These are phyloP conservation scores for Cornus kousa DNA, from an alignment of 148 eudicot genomes.

Conservation along the genomic window DNA sequence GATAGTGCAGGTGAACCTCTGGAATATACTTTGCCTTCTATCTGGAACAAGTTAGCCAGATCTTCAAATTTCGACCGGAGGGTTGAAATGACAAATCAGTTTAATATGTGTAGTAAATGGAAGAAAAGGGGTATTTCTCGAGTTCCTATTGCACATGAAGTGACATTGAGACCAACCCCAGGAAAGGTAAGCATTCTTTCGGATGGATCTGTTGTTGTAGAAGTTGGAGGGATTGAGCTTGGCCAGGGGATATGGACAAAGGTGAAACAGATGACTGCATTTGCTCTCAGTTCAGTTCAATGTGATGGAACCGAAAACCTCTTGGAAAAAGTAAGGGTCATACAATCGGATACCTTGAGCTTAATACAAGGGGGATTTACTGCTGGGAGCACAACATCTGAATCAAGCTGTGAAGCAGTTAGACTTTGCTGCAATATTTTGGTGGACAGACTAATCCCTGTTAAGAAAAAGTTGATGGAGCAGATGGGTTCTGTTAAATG, in stretches of 20 bases:
- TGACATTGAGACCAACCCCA: conserved; percentile 51
- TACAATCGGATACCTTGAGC: conserved; percentile 83
- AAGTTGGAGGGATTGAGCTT: conserved; percentile 89
- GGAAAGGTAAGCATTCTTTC: conserved; percentile 83
- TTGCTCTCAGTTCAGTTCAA: conserved; percentile 48
- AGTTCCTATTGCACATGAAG: conserved; percentile 61
- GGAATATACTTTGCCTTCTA: conserved; percentile 74
- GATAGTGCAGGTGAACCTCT: conserved; percentile 44
- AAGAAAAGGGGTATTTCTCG: conserved; percentile 79
- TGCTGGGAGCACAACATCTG: conserved; percentile 89
- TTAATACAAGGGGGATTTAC: conserved; percentile 88
- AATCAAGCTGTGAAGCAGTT: conserved; percentile 87
- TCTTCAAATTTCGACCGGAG: conserved; percentile 50
- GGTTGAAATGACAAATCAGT: conserved; percentile 32
- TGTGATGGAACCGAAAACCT: conserved; percentile 61
- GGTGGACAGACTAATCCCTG: conserved; percentile 61
- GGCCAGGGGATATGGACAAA: conserved; percentile 97
- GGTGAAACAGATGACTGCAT: conserved; percentile 86
- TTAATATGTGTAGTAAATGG: conserved; percentile 55
- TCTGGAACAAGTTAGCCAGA: conserved; percentile 62
- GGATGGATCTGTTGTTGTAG: conserved; percentile 87
- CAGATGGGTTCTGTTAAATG: conserved; percentile 53
- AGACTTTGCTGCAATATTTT: conserved; percentile 73
- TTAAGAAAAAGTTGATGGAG: conserved; percentile 53
- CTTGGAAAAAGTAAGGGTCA: conserved; percentile 66